Base-by-base conservation (phyloP, 1,139 yeast genomes). In the Meyerozyma guilliermondii region DNA sequence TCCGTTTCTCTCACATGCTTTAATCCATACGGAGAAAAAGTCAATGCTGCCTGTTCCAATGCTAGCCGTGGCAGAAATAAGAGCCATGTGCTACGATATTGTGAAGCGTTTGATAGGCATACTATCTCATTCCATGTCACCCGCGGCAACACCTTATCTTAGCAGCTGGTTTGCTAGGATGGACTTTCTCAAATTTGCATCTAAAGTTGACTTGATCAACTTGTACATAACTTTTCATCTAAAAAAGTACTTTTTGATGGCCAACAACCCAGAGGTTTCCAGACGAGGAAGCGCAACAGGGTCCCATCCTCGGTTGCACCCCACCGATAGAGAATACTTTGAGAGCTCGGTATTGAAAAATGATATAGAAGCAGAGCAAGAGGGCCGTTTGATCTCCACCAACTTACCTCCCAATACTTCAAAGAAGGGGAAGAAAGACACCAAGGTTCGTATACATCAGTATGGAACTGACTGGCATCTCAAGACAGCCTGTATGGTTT, bases 401-500 rank as follows among this genome's bases (percentile, higher is more conserved):
- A 30, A 28, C 36, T 31, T 39, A 11, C 50, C 20, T 33, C 46
- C 47, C 4, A 23, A 43, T n/a, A 30, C 27, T 22, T 50, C 49
- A 33, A 52, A 53, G 48, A 52, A 47, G 23, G 59, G 55, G 28
- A 60, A 56, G 11, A 57, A 59, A 11, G 70, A 66, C 38, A 53
- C 71, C 14, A 81, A 71, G 56, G 76, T 83, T 22, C 75, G 74
- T 45, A 59, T 81, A 2, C 76, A 75, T 38, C 82, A 80, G 51
- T 92, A 91, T 59, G 83, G 86, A 0, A 74, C 76, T 45, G 91
- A 87, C 55, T 91, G 97, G 96, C 88, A 83, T 49, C 67, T 89
- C 24, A 68, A 74, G 37, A 73, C 88, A 0, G 88, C 88, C 0
- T 80, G 86, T 2, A 66, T 75, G 26, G 68, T 83, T 1, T 64